A percentile compares a stretch with the other conserved stretches of the same genome.
Conservation (phyloP, 441 rosid species). For the Capsella rubella region DNA sequence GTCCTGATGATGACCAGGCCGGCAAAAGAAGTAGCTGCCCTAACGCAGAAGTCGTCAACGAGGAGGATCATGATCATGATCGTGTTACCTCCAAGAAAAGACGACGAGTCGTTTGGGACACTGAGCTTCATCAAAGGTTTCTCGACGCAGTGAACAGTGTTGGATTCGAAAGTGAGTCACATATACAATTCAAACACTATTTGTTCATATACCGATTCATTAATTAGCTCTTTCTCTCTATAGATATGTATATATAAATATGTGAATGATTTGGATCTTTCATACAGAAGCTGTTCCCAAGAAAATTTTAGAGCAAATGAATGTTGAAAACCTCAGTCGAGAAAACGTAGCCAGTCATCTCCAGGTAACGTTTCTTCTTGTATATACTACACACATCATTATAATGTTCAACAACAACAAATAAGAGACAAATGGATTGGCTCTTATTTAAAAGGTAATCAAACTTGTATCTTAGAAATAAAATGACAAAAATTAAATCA, state of each 20-base stretch:
- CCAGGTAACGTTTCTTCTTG: conserved; percentile 59
- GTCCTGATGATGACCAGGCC: conserved; percentile 6
- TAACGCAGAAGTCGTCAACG: background rate
- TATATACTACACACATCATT: background rate
- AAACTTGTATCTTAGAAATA: too few relatives aligned
- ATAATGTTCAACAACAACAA: background rate
- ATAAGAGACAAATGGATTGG: too few relatives aligned
- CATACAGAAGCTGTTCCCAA: conserved; percentile 80
- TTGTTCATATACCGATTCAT: background rate
- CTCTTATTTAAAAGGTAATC: too few relatives aligned
- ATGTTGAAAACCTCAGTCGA: conserved; percentile 73
- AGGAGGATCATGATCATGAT: conserved; percentile 9
- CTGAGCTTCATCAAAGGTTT: conserved; percentile 17
- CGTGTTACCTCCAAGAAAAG: conserved; percentile 20
- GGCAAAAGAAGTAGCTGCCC: background rate
- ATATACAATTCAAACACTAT: background rate
- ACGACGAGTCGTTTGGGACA: conserved; percentile 35
- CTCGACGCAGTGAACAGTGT: background rate
- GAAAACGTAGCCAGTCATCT: conserved; percentile 97
- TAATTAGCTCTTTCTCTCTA: background rate
- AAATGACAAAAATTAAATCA: too few relatives aligned
- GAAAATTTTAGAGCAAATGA: conserved; percentile 85
- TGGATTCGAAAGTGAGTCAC: background rate
- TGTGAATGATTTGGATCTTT: background rate
- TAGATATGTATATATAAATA: background rate